Conservation (phyloP, 1,139 yeast species). For the Zygosaccharomyces sapae region DNA sequence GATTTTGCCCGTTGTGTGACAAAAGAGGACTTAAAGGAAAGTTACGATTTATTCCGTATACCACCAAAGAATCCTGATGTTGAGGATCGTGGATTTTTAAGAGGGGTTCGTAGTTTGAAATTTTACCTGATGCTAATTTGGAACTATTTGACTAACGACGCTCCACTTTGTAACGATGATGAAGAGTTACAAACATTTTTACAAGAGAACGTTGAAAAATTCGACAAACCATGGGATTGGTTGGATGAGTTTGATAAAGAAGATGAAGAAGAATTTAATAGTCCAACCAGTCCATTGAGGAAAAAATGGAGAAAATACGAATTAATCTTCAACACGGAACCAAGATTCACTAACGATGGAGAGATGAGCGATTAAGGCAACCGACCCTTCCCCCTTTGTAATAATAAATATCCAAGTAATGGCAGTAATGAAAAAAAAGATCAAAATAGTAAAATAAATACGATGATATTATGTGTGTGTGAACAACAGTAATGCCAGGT, state of each 20-base stretch:
- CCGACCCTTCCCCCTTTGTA: background rate
- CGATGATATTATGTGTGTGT: constrained; percentile 8
- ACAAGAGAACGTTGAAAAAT: constrained; percentile 32
- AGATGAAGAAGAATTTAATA: constrained; percentile 32
- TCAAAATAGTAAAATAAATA: background rate
- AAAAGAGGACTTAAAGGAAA: constrained; percentile 47
- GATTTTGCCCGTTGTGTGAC: constrained; percentile 95
- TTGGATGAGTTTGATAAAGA: constrained; percentile 46
- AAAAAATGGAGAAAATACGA: constrained; percentile 38
- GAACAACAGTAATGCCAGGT: constrained; percentile 30
- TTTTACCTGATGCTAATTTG: constrained; percentile 58
- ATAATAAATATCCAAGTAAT: constrained; percentile 1
- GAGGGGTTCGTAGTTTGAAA: constrained; percentile 69
- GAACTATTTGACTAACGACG: constrained; percentile 42
- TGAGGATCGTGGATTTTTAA: constrained; percentile 78
- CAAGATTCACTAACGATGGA: constrained; percentile 31
- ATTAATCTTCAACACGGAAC: constrained; percentile 35
- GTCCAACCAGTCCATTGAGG: constrained; percentile 30
- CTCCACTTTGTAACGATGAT: constrained; percentile 32
- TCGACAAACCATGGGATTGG: constrained; percentile 43
- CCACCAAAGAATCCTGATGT: constrained; percentile 66
- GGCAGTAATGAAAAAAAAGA: background rate
- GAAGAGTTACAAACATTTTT: constrained; percentile 30
- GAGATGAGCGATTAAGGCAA: constrained; percentile 31
- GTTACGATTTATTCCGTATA: constrained; percentile 39